Base-by-base conservation (phyloP, 495 filamentous ascomycete genomes). In the Jackrogersella multiformis region DNA sequence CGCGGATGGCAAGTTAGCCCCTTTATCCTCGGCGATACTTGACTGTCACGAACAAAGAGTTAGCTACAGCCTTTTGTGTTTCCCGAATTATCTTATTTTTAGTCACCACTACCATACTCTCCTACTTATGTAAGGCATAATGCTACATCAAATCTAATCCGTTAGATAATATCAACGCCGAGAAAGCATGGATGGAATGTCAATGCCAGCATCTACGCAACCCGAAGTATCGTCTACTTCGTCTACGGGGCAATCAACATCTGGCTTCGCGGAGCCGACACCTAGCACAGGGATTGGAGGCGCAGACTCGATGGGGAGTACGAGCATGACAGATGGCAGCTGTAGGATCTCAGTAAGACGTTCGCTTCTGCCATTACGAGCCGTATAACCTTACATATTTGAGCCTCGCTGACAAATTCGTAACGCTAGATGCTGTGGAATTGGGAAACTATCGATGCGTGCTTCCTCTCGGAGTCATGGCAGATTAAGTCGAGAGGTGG, bases 391-490 rank as follows among this genome's bases (percentile, higher is more conserved):
- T 1, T 10, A 18, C 13, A 4, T 24, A 0, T 12, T 21, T 15
- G 7, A 45, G 13, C 23, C 4, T 46, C 5, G n/a, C 54, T 64
- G 45, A 55, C 20, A 30, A 1, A 7, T n/a, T 2, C 4, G 26
- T n/a, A 24, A 10, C 5, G 7, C 13, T 63, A 87, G 86, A 93
- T 92, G 90, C 75, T 91, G 1, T 92, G 89, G 89, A 92, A 93
- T 69, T 92, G 90, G 89, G 77, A 88, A 61, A 90, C 87, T 0
- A 76, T 91, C 32, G 85, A 90, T 73, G 70, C 87, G 1, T 93
- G 89, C 83, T 92, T 93, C 78, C 78, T 93, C 64, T 81, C 88
- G 6, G 65, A 70, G 8, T 76, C 80, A 8, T 93, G 89, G 89
- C 88, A 88, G 56, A 82, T 92, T 62, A 84, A 74, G 12, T 88